Evolutionary conservation across 2,329 filamentous ascomycete genomes (phyloP).

Genomic region (Lecanicillium sp.): DNA sequence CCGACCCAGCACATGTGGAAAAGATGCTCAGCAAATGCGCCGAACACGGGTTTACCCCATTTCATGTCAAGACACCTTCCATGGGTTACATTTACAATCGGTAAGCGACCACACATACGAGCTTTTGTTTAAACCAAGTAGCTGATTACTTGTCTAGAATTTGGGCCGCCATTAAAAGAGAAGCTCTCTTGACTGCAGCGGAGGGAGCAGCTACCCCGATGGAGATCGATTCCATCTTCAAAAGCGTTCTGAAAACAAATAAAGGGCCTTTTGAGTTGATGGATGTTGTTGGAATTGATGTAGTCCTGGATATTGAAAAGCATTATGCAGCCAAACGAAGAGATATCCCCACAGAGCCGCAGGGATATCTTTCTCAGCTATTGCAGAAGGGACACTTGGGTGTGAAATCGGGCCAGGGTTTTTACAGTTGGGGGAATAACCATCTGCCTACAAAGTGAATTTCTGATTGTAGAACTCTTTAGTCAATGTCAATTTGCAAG

Average conservation of each 20-base stretch:
- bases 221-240: slow-evolving; percentile 23
- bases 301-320: slow-evolving; percentile 22
- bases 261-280: slow-evolving; percentile 23
- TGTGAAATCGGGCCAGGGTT: slow-evolving; percentile 20
- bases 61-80: slow-evolving; percentile 19
- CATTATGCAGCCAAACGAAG: slow-evolving; percentile 19
- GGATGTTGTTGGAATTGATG: slow-evolving; percentile 22
- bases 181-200: slow-evolving; percentile 20
- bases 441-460: too few relatives aligned
- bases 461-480: too few relatives aligned
- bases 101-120: slow-evolving; percentile 8
- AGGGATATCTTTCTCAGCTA: slow-evolving; percentile 16
- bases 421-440: slow-evolving; percentile 11
- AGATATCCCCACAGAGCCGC: slow-evolving; percentile 16
- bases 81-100: slow-evolving; percentile 25
- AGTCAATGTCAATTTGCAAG: too few relatives aligned
- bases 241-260: slow-evolving; percentile 19
- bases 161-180: slow-evolving; percentile 24
- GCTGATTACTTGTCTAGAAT: slow-evolving; percentile 12
- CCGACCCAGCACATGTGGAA: slow-evolving; percentile 13
- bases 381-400: slow-evolving; percentile 18
- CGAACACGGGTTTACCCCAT: slow-evolving; percentile 20
- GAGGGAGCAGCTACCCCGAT: slow-evolving; percentile 21
- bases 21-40: slow-evolving; percentile 18
- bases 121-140: too few relatives aligned